Percentiles rank a stretch among this genome's conserved stretches.
Evolutionary conservation across 164 flowering plant genomes (phyloP).

Genomic region (Hamamelis virginiana): DNA sequence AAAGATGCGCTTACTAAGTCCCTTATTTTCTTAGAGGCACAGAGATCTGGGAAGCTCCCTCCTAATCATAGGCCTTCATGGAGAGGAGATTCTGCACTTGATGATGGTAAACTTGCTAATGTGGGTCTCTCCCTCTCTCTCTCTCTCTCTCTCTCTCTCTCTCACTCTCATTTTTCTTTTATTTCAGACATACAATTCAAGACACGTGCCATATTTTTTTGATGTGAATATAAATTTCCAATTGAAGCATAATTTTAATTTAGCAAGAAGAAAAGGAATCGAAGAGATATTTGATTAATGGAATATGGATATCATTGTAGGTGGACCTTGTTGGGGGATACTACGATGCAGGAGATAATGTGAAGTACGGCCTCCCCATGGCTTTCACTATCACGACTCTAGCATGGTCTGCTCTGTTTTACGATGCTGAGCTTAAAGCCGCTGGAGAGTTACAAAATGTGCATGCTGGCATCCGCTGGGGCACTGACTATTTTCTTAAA

Average conservation of each 20-base stretch:
- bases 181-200: too few species aligned
- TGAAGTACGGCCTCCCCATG: constrained; percentile 88
- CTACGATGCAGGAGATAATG: constrained; percentile 96
- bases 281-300: too few species aligned
- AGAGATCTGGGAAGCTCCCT: constrained; percentile 83
- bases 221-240: too few species aligned
- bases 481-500: constrained; percentile 86
- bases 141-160: constrained; percentile 1
- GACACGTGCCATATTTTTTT: too few species aligned
- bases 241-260: too few species aligned
- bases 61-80: constrained; percentile 50
- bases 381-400: constrained; percentile 86
- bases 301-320: constrained; percentile 34
- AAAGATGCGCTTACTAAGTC: constrained; percentile 81
- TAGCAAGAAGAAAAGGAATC: too few species aligned
- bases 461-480: constrained; percentile 64
- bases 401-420: constrained; percentile 61
- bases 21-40: constrained; percentile 80
- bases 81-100: constrained; percentile 82
- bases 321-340: constrained; percentile 86
- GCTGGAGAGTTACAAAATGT: constrained; percentile 60
- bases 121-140: constrained; percentile 27
- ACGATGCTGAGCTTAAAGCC: constrained; percentile 45
- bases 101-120: constrained; percentile 66
- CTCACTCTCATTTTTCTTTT: neutral